A percentile compares a stretch with the other conserved stretches of the same genome.
These are phyloP conservation scores for Abrus precatorius DNA, from an alignment of 306 rosid species.

Conservation along the genomic window DNA sequence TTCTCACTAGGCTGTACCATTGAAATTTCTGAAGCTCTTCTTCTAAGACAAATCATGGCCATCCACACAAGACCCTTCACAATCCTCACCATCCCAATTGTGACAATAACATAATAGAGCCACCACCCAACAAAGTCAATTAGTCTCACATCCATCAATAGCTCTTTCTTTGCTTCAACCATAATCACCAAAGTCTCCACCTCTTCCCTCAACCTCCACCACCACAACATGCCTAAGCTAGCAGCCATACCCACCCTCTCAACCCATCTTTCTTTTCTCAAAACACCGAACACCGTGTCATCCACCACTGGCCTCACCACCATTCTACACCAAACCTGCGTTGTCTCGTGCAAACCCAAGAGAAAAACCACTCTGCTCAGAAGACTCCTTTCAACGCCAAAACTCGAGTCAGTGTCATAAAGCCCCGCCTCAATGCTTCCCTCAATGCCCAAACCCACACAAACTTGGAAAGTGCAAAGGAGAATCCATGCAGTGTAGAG, in stretches of 20 bases:
- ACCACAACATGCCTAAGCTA: constrained; percentile 76
- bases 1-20: constrained; percentile 30
- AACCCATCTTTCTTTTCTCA: constrained; percentile 60
- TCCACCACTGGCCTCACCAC: constrained; percentile 93
- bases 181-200: constrained; percentile 72
- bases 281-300: constrained; percentile 66
- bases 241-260: constrained; percentile 63
- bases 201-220: constrained; percentile 83
- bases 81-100: constrained; percentile 71
- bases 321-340: constrained; percentile 69
- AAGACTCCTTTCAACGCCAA: constrained; percentile 52
- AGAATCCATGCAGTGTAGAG: constrained; percentile 69
- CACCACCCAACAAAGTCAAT: constrained; percentile 71
- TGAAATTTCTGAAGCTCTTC: constrained; percentile 40
- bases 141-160: constrained; percentile 56
- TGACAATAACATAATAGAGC: constrained; percentile 72
- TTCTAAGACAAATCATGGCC: constrained; percentile 47
- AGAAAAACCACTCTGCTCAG: constrained; percentile 63
- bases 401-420: constrained; percentile 36
- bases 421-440: constrained; percentile 56
- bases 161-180: constrained; percentile 65
- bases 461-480: constrained; percentile 71
- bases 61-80: constrained; percentile 66
- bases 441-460: constrained; percentile 73
- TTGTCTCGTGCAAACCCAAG: constrained; percentile 82